Evolutionary conservation across 345 rosid genomes (phyloP).

Genomic region (Theobroma cacao): DNA sequence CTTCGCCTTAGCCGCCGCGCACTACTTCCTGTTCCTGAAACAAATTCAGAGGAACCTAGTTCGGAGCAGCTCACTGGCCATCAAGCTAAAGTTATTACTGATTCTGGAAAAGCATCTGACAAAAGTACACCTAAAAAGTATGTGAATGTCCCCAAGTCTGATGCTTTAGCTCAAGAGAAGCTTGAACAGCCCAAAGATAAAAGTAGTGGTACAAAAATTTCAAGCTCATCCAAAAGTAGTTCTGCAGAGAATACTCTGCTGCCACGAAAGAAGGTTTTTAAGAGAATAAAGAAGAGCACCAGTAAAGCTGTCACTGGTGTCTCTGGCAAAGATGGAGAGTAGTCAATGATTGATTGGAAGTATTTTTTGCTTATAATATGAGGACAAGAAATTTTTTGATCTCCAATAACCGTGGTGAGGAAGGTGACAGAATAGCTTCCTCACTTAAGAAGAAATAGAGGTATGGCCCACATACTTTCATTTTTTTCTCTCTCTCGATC

Average conservation of each 20-base stretch:
- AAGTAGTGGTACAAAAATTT: conserved; percentile 22
- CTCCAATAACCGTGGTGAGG: neutral
- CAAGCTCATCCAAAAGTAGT: conserved; percentile 34
- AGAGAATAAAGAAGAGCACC: conserved; percentile 30
- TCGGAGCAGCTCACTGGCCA: conserved; percentile 35
- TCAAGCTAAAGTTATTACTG: conserved; percentile 24
- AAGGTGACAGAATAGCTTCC: conserved; percentile 23
- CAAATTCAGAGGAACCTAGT: conserved; percentile 40
- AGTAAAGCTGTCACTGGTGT: conserved; percentile 12
- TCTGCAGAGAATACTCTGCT: conserved; percentile 34
- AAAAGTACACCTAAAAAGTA: conserved; percentile 32
- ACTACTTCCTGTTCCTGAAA: conserved; percentile 78
- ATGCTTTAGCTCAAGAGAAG: conserved; percentile 36
- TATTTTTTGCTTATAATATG: neutral
- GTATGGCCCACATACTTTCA: conserved; percentile 19
- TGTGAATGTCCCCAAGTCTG: conserved; percentile 27
- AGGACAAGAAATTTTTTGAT: conserved; percentile 16
- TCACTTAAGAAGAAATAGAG: conserved; percentile 8
- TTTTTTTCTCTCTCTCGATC: neutral
- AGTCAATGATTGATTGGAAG: conserved; percentile 54
- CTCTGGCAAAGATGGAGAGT: conserved; percentile 45
- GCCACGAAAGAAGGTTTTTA: conserved; percentile 56
- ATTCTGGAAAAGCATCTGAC: conserved; percentile 27
- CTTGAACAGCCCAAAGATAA: conserved; percentile 28
- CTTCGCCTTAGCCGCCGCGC: conserved; percentile 90